Base-by-base conservation (phyloP, 805 yeast genomes). In the Yamadazyma kitorensis region DNA sequence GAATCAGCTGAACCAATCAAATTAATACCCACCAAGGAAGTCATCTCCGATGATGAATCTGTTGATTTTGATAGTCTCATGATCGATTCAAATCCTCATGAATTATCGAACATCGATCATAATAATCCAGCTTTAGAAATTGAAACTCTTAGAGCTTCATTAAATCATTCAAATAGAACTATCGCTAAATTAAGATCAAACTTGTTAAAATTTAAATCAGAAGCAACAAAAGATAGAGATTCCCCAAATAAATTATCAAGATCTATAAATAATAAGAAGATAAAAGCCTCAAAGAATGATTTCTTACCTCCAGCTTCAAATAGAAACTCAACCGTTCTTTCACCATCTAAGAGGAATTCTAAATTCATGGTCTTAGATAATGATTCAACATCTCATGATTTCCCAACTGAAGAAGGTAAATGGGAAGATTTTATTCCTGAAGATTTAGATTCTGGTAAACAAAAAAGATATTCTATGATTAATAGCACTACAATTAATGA, bases 141-240 rank as follows among this genome's bases (percentile, higher is more conserved):
- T 2, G 89, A 85, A 48, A 80, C 88, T 1, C 57, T 83, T 43
- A 69, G 72, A 42, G 71, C 82, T 0, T 80, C 84, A 16, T 65
- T 86, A 45, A 66, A 69, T 12, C 85, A 74, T 55, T 82, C 89
- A 4, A 76, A 80, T 47, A 68, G 71, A 40, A 72, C 78, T 2
- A 78, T 84, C 30, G 59, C 76, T n/a, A 79, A 72, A 46, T 64
- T 83, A 41, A 72, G 83, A 52, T 60, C 67, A 14, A 63, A 70
- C 2, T 48, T 76, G 7, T 51, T 73, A 39, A 76, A 74, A 50
- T 55, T 61, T 31, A 70, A 62, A 43, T 11, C 45, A 2, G 48
- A 41, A 1, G 23, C 29, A 12, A 29, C 28, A 9, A 49, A 56
- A 8, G 27, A 31, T 7, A 72, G 71, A 32, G 33, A 45, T 36